Evolutionary conservation across 305 asterid species (phyloP).

Genomic region (Fraxinus floribunda): DNA sequence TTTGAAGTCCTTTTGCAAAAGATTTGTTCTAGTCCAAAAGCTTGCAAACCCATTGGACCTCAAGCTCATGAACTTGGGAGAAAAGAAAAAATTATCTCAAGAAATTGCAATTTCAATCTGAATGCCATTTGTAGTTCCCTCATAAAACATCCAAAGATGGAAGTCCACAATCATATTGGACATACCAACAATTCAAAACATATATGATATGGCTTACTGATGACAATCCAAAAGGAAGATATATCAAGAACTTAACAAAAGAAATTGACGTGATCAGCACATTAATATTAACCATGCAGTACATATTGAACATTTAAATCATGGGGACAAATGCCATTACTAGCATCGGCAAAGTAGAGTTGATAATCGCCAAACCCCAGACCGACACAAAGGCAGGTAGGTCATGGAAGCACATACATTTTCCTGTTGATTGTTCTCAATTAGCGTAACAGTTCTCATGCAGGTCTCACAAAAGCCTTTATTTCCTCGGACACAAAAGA

Average conservation of each 20-base stretch:
- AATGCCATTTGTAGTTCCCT: background rate
- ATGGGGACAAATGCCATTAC: conserved; percentile 15
- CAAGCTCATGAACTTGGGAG: background rate
- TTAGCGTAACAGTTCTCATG: conserved; percentile 68
- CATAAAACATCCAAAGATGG: background rate
- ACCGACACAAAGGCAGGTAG: conserved; percentile 9
- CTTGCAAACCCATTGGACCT: background rate
- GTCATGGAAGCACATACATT: conserved; percentile 49
- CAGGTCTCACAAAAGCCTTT: conserved; percentile 97
- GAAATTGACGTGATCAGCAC: background rate
- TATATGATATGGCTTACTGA: background rate
- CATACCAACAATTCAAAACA: background rate
- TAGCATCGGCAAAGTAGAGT: conserved; percentile 16
- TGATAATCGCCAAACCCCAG: conserved; percentile 11
- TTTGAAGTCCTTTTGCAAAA: background rate
- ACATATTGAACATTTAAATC: background rate
- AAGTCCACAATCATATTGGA: background rate
- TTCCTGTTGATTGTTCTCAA: conserved; percentile 64
- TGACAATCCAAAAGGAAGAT: conserved; percentile 2
- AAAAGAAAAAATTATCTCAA: background rate
- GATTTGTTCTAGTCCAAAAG: background rate
- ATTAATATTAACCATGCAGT: background rate
- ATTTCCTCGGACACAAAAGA: conserved; percentile 81
- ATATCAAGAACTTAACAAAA: background rate
- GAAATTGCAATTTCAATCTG: background rate